Evolutionary conservation across 306 rosid genomes (phyloP).

Genomic region (Vigna reflexopilosa): DNA sequence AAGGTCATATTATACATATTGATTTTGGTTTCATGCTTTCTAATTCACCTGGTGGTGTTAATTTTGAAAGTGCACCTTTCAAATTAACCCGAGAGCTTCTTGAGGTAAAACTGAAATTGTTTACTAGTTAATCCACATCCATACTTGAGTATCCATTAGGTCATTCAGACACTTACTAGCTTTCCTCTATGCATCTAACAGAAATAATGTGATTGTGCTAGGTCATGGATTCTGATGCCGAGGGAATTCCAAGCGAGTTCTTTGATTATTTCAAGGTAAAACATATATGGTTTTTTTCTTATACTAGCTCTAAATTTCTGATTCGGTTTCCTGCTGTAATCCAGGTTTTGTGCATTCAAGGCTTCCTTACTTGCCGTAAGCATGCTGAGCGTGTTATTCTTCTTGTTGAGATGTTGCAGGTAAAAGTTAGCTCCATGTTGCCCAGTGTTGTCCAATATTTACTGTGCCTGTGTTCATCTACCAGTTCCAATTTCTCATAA

Average conservation of each 20-base stretch:
- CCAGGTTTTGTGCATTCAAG: slow-evolving; percentile 98
- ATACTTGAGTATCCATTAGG: slow-evolving; percentile 27
- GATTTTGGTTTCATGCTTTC: slow-evolving; percentile 99
- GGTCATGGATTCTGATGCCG: slow-evolving; percentile 99
- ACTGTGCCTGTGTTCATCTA: slow-evolving; percentile 15
- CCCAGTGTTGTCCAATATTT: slow-evolving; percentile 19
- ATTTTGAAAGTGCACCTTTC: slow-evolving; percentile 98
- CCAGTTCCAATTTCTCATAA: slow-evolving; percentile 4
- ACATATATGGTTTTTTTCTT: slow-evolving; percentile 12
- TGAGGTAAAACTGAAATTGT: slow-evolving; percentile 65
- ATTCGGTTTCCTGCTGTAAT: slow-evolving; percentile 35
- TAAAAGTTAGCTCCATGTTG: slow-evolving; percentile 37
- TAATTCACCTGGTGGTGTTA: slow-evolving; percentile 97
- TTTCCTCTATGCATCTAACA: slow-evolving; percentile 11
- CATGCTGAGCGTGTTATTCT: slow-evolving; percentile 97
- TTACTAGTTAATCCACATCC: slow-evolving; percentile 26
- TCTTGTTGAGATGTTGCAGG: slow-evolving; percentile 99
- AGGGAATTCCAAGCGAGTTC: slow-evolving; percentile 97
- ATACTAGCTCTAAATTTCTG: slow-evolving; percentile 38
- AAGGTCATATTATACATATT: slow-evolving; percentile 96
- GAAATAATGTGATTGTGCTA: slow-evolving; percentile 49
- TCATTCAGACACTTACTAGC: not conserved
- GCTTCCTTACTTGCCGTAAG: slow-evolving; percentile 98
- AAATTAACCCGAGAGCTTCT: slow-evolving; percentile 95
- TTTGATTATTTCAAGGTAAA: slow-evolving; percentile 95